Evolutionary conservation across 2,329 filamentous ascomycete species (phyloP), one percentile per base, ranked within the genome.

Genomic region (Ilyonectria robusta): DNA sequence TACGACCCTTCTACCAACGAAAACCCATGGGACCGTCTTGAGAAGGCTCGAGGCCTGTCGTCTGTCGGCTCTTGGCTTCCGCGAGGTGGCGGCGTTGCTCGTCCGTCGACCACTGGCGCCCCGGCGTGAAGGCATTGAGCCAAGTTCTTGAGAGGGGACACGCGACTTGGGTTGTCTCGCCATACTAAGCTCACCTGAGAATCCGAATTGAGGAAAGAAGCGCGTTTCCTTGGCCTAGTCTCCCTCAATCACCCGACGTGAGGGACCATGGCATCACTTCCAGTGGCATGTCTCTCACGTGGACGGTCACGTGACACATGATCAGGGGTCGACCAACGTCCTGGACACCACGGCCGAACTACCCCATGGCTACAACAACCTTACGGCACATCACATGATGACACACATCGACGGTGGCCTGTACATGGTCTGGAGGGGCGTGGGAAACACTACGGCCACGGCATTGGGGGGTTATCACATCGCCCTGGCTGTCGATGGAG

Each of bases 1-100:
- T 94, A 94, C 78, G 87, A 93, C 65, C 87, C 88, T 0, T 86
- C 84, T 65, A 93, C 91, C 68, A 89, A 93, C 72, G 85, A 91
- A 76, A 93, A 95, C 76, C 93, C 93, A 0, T 95, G 93, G 93
- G 87, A 85, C 57, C 78, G 76, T 9, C 79, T 91, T 21, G 89
- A 91, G 77, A 80, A 81, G 72, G 72, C 78, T 7, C 78, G 78
- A 26, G 84, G 84, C 0, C 70, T 91, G 53, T 70, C 79, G 44
- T 67, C 85, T 1, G 76, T 76, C 15, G 87, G 85, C 2, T 75
- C 71, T 0, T 91, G 87, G 88, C 68, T 86, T 15, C 31, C 70
- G 17, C 72, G 66, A 6, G 59, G 59, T 17, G 53, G 53, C 9
- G 56, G 55, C 21, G 57, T 55, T 26, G 59, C 48, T 47, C 37